phyloP scores from a whole-genome alignment of 2,329 filamentous ascomycete genomes.

The Xylariomycetidae sp. region DNA sequence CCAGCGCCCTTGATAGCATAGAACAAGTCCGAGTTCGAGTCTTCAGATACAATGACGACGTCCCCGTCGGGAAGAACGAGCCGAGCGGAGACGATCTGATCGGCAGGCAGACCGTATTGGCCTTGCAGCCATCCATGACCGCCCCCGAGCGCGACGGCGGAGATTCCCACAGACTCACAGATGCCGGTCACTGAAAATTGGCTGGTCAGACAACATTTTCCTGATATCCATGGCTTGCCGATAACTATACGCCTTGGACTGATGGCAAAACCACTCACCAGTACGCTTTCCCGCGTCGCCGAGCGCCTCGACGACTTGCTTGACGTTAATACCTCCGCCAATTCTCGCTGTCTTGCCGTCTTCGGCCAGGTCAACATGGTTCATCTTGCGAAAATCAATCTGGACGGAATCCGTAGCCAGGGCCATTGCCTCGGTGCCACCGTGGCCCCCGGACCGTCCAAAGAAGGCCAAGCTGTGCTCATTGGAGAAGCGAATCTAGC shows the following conservation, averaged over 20 bases:
- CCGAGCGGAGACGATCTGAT: constrained; percentile 14
- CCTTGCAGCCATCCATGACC: constrained; percentile 31
- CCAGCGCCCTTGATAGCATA: constrained; percentile 17
- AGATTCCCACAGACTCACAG: constrained; percentile 47
- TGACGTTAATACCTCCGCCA: constrained; percentile 25
- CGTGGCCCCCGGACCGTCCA: constrained; percentile 20
- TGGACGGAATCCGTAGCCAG: constrained; percentile 15
- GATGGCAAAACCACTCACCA: constrained; percentile 7
- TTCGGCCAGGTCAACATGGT: constrained; percentile 19
- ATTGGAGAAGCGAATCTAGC: constrained; percentile 15
- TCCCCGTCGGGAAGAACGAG: constrained; percentile 13
- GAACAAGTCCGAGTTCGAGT: constrained; percentile 24
- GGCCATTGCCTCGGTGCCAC: constrained; percentile 15
- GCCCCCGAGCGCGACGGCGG: constrained; percentile 40
- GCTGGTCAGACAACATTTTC: constrained; percentile 3
- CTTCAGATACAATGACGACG: constrained; percentile 10
- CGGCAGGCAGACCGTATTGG: constrained; percentile 14
- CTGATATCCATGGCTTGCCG: no score
- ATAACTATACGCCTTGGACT: no score
- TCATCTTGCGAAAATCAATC: constrained; percentile 22
- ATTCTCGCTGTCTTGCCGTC: constrained; percentile 25
- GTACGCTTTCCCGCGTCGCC: constrained; percentile 24
- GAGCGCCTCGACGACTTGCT: constrained; percentile 21
- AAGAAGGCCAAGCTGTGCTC: constrained; percentile 15
- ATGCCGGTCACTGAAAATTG: constrained; percentile 39